phyloP scores from a whole-genome alignment of 306 rosid genomes.

The Cucumis cinereus region DNA sequence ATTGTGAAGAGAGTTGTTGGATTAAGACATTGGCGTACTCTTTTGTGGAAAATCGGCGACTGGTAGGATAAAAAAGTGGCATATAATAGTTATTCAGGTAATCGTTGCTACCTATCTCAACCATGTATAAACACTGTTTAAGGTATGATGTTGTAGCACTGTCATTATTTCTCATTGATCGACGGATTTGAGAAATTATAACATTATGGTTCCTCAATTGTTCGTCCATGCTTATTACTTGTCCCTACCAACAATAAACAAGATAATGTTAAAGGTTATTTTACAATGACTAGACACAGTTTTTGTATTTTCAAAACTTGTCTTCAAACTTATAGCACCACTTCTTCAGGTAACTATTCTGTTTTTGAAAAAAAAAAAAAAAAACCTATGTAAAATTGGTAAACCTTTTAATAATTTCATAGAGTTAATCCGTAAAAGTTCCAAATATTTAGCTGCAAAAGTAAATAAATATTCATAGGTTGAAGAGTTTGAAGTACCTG shows the following conservation, averaged over 20 bases:
- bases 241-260: constrained; percentile 26
- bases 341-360: no score
- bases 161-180: constrained; percentile 2
- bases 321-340: no score
- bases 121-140: constrained; percentile 44
- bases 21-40: constrained; percentile 21
- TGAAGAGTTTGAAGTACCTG: neutral
- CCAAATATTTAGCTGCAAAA: no score
- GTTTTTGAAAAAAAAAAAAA: no score
- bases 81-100: constrained; percentile 51
- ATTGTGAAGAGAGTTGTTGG: constrained; percentile 8
- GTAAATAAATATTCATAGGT: no score
- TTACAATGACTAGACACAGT: no score
- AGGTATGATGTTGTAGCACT: constrained; percentile 13
- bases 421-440: no score
- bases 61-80: constrained; percentile 21
- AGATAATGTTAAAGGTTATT: no score
- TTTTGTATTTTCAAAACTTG: no score
- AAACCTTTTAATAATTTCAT: no score
- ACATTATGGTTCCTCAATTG: constrained; percentile 31
- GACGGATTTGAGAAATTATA: constrained; percentile 10
- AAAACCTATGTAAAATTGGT: no score
- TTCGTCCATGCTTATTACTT: constrained; percentile 11
- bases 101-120: constrained; percentile 46
- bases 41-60: neutral